A percentile compares a stretch with the other conserved stretches of the same genome.
phyloP scores from a whole-genome alignment of 108 stramenopile genomes.

The Chaetoceros tenuissimus region DNA sequence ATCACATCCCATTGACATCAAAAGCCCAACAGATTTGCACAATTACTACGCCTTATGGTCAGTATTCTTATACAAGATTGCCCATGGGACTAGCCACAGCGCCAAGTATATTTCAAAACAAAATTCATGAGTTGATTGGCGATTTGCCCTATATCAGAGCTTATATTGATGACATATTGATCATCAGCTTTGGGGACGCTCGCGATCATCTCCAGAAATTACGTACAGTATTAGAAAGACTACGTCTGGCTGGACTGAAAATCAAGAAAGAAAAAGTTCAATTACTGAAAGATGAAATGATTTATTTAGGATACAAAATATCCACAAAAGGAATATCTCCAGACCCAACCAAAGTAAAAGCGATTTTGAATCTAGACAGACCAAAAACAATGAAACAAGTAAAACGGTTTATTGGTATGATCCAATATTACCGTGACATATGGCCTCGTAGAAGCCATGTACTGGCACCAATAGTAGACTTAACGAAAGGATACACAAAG shows the following conservation, averaged over 20 bases:
- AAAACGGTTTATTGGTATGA: conserved; percentile 19
- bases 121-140: conserved; percentile 19
- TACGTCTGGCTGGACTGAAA: conserved; percentile 11
- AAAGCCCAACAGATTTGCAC: conserved; percentile 15
- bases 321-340: conserved; percentile 15
- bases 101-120: conserved; percentile 31
- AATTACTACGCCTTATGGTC: conserved; percentile 33
- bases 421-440: conserved; percentile 45
- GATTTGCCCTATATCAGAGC: conserved; percentile 15
- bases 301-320: conserved; percentile 12
- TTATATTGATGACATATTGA: conserved; percentile 33
- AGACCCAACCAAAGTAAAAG: conserved; percentile 24
- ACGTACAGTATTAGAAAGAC: conserved; percentile 9
- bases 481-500: too few relatives aligned
- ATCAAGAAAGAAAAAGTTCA: conserved; percentile 14
- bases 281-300: conserved; percentile 2
- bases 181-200: conserved; percentile 8
- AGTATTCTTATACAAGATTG: conserved; percentile 22
- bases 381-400: conserved; percentile 20
- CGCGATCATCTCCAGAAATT: conserved; percentile 24
- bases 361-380: conserved; percentile 17
- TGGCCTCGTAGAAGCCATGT: conserved; percentile 25
- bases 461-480: conserved; percentile 30
- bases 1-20: conserved; percentile 15
- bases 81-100: conserved; percentile 30